Percentiles rank a stretch among this genome's conserved stretches.
These are phyloP conservation scores for Ceraceosorus guamensis DNA, from an alignment of 1,284 basidiomycete species.

Conservation along the genomic window DNA sequence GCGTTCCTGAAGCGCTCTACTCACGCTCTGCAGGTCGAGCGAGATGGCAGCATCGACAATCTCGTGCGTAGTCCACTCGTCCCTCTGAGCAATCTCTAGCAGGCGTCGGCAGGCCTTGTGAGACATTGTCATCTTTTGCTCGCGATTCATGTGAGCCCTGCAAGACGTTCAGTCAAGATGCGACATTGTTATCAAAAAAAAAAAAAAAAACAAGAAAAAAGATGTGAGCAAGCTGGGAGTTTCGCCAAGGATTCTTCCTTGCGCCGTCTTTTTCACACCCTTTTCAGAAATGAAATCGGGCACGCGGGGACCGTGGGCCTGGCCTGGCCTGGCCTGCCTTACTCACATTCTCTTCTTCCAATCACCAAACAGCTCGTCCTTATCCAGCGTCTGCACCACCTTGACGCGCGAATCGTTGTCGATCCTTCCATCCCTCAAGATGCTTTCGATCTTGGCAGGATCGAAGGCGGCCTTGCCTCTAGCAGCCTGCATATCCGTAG, in stretches of 20 bases:
- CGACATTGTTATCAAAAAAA: too few relatives aligned
- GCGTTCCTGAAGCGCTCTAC: neutral
- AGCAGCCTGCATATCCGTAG: conserved; percentile 26
- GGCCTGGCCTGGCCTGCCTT: neutral
- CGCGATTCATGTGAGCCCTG: conserved; percentile 34
- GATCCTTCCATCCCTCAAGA: conserved; percentile 32
- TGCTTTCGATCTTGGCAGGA: conserved; percentile 31
- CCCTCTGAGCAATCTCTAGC: conserved; percentile 27
- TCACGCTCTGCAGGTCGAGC: conserved; percentile 27
- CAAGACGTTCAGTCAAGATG: too few relatives aligned
- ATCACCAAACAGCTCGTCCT: conserved; percentile 34
- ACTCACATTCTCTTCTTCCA: conserved; percentile 38
- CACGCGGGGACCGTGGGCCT: too few relatives aligned
- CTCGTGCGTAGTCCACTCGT: conserved; percentile 40
- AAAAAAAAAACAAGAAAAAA: too few relatives aligned
- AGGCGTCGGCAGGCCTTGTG: conserved; percentile 37
- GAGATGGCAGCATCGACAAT: conserved; percentile 34
- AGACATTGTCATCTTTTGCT: conserved; percentile 37
- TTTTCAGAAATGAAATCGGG: too few relatives aligned
- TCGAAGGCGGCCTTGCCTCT: conserved; percentile 25
- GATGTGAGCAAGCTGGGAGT: neutral
- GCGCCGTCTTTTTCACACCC: too few relatives aligned
- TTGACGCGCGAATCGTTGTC: conserved; percentile 31
- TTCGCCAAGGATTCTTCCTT: too few relatives aligned
- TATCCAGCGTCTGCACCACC: conserved; percentile 25